Evolutionary conservation across 768 basidiomycete species (phyloP), one percentile per base, ranked within the genome.

Genomic region (Pulveroboletus frians): DNA sequence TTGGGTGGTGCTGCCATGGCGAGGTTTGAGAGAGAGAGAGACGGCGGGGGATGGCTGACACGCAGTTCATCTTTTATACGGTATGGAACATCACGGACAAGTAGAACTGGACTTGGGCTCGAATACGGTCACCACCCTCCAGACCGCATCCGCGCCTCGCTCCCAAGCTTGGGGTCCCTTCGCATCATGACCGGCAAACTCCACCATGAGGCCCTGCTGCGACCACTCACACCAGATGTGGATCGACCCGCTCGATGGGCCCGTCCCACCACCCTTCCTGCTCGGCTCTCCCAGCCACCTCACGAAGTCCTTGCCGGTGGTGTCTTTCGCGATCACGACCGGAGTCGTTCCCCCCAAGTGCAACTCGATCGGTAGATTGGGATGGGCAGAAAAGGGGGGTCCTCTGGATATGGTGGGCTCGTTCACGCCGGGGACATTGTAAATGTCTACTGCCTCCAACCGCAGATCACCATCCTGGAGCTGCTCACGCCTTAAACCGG

Each of bases 141-240:
- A 92, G 0, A 76, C 61, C 3, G 88, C 85, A 56, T 88, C 87
- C 54, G 85, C 90, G 7, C 89, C 91, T 52, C 77, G 76, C 59
- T 92, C 90, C 90, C 91, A 92, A 54, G 88, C 90, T 54, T 87
- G 83, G 6, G 87, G 84, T 2, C 90, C 89, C 49, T 77, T 78
- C 11, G 85, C 82, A 51, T 88, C 81, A 41, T 79, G 78, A 1
- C 88, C 89, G 0, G 86, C 88, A 63, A 90, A 89, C 59, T 92
- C 90, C 11, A 90, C 77, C 88, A 92, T 89, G 31, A 92, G 63
- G 2, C 89, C 90, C 52, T 84, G 78, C 57, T 72, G 77, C 23
- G 81, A 75, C 93, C 92, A 96, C 67, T 96, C 92, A 55, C 92
- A 88, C 90, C 92, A 96, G 56, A 95, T 91, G 26, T 84, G 85